Base-by-base conservation (phyloP, 257 asterid genomes). In the Mentha longifolia region DNA sequence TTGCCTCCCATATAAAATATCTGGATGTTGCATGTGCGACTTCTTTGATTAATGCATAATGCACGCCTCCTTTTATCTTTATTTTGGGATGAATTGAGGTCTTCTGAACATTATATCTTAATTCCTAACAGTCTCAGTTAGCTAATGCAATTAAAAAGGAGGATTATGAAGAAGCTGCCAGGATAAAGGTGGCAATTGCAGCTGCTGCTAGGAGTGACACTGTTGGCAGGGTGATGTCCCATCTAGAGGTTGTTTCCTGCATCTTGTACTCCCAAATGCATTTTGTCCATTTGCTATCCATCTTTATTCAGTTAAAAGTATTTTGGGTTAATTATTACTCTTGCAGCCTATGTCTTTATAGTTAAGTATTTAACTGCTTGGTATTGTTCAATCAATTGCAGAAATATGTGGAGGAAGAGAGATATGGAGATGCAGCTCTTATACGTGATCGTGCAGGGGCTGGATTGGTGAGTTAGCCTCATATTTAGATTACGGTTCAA, bases 121-220 rank as follows among this genome's bases (percentile, higher is more conserved):
- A 70, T 49, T 61, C 68, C 65, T 66, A 47, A 80, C 93, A 94
- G 99, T 71, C 87, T 45, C 96, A 89, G 79, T 75, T 94, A 75
- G 85, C 79, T 46, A 71, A 68, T 42, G 95, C 96, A 67, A 72
- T 89, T 75, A 85, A 83, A 74, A 80, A 77, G 63, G 99, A 94
- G 82, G 95, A 94, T 75, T 94, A 94, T 70, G 90, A 78, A 75
- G 97, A 92, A 65, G 99, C 99, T 76, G 96, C 97, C 28, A 85
- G 86, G 85, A 76, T 91, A 63, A 94, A 94, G 84, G 97, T 94
- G 79, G 97, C 96, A 65, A 94, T 94, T 69, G 99, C 99, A 12
- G 99, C 99, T 69, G 85, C 97, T 70, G 81, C 98, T 51, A 82
- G 90, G 19, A 88, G 85, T 74, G 99, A 94, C 77, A 79, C 88